These are phyloP conservation scores for Psilocybe tampanensis DNA, from an alignment of 768 basidiomycete genomes.

Conservation along the genomic window DNA sequence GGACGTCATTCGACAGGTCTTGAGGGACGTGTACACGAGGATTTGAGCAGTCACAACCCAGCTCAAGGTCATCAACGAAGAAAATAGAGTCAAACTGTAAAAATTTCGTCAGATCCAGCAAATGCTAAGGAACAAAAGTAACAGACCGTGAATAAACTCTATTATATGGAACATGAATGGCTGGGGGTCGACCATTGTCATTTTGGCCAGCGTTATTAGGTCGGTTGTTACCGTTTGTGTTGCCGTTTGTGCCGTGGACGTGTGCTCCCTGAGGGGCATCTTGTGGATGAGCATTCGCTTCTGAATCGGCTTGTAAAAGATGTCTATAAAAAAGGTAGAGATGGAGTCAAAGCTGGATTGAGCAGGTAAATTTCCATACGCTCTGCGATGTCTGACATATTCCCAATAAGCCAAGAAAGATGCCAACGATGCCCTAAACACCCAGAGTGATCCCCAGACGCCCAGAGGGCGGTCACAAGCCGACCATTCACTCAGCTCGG, in stretches of 20 bases:
- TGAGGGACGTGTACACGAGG: conserved; percentile 73
- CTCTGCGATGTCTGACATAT: conserved; percentile 39
- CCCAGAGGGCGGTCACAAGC: conserved; percentile 70
- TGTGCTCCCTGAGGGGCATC: background rate
- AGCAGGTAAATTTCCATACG: background rate
- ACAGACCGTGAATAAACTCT: conserved; percentile 42
- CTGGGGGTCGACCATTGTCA: conserved; percentile 2
- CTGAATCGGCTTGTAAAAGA: background rate
- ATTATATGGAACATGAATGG: conserved; percentile 14
- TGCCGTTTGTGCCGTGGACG: no score
- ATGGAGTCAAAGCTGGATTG: background rate
- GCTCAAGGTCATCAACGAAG: conserved; percentile 69
- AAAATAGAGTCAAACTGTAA: conserved; percentile 52
- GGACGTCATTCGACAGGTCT: conserved; percentile 70
- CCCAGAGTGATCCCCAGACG: conserved; percentile 68
- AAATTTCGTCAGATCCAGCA: background rate
- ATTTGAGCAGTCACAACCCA: conserved; percentile 88
- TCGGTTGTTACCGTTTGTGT: background rate
- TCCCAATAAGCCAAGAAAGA: conserved; percentile 58
- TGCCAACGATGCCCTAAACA: conserved; percentile 52
- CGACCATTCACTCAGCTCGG: conserved; percentile 52
- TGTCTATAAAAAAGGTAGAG: background rate
- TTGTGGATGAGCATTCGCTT: background rate
- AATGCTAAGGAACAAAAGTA: conserved; percentile 18
- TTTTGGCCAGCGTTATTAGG: background rate